A percentile compares a stretch with the other conserved stretches of the same genome.
Evolutionary conservation across 768 basidiomycete species (phyloP).

Genomic region (Suillus subluteus): DNA sequence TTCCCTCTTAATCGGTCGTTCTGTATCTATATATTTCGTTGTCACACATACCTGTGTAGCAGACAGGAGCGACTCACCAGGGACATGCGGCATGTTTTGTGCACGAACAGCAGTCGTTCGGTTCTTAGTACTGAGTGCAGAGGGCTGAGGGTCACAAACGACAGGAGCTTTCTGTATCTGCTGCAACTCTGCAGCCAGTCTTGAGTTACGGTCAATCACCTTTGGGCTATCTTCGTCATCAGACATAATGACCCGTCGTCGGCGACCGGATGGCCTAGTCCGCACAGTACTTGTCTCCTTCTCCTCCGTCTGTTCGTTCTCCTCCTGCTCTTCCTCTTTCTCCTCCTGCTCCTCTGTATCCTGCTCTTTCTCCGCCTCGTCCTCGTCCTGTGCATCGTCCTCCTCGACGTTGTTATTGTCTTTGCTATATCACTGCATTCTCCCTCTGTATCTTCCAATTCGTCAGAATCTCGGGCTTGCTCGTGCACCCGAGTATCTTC

Average conservation of each 20-base stretch:
- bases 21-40: neutral
- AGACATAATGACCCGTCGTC: neutral
- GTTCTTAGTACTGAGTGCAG: neutral
- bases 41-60: neutral
- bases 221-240: neutral
- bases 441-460: neutral
- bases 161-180: neutral
- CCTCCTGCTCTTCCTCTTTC: neutral
- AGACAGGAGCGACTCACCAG: neutral
- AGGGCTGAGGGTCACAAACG: neutral
- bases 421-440: neutral
- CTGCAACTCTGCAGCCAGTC: neutral
- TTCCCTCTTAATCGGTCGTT: neutral
- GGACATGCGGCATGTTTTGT: neutral
- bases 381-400: neutral
- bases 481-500: neutral
- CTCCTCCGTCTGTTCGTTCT: neutral
- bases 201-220: neutral
- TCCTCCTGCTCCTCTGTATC: neutral
- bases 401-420: neutral
- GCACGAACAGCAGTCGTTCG: neutral
- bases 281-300: neutral
- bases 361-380: neutral
- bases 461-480: neutral
- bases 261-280: neutral